Base-by-base conservation (phyloP, 345 rosid genomes). In the Eucalyptus polybractea region DNA sequence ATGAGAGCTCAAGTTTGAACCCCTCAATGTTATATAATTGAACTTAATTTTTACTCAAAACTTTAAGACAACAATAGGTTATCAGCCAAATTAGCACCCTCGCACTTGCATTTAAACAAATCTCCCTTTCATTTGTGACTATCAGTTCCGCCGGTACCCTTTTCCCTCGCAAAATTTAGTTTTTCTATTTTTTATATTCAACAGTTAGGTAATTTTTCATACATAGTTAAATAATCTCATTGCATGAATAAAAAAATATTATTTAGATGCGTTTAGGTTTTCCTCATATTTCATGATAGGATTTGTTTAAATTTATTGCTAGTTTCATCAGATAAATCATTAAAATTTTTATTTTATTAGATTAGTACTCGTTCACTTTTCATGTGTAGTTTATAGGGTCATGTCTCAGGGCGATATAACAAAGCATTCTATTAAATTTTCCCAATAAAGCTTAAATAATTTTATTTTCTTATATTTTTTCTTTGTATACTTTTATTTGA, bases 101-200 rank as follows among this genome's bases (percentile, higher is more conserved):
- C 2, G 37, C 72, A 7, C 37, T 65, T 29, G 8, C 8, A n/a
- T 33, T 33, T 65, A 13, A 65, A n/a, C 37, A 29, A 65, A 29
- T 65, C 37, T 65, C 33, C 37, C 37, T 29, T 65, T 13, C 72
- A 29, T 13, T 29, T 65, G 72, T 65, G 72, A 14, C 10, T 65
- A 29, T 65, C 19, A 8, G 19, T 29, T 29, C 37, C 19, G 5
- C 14, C 5, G 0, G 7, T 29, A 1, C 3, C 0, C 33, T 29
- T 65, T 65, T 65, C 19, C 17, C 17, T 15, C 72, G 12, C 7
- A 33, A 65, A 65, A n/a, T 65, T 29, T 65, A 13, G 72, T 29
- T 65, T 4, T 56, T 22, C 8, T 51, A 51, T 51, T 58, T 25
- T 4, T 58, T 33, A 58, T 11, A 50, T 27, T 6, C n/a, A 25